phyloP scores from a whole-genome alignment of 1,284 basidiomycete species.

The Phylloporus sp. region DNA sequence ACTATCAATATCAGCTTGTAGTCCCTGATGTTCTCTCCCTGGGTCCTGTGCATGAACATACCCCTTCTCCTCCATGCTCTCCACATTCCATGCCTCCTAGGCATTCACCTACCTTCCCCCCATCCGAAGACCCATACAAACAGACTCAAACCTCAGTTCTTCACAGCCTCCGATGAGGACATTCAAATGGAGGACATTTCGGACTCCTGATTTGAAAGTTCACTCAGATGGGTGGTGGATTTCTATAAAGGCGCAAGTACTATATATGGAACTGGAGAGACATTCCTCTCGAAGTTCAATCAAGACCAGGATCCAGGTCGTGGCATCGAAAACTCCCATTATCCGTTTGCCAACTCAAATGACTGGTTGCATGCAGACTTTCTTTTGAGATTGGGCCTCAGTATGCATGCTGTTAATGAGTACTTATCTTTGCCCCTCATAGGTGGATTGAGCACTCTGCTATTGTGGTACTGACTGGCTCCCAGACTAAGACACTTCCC shows the following conservation, averaged over 20 bases:
- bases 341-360: background rate
- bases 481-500: background rate
- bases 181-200: background rate
- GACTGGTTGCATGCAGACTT: background rate
- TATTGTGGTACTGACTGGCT: background rate
- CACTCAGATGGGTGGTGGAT: background rate
- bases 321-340: background rate
- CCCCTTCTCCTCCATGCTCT: background rate
- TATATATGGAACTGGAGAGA: background rate
- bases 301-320: background rate
- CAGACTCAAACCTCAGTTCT: background rate
- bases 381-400: background rate
- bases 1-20: background rate
- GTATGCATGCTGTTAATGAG: background rate
- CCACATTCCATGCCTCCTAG: background rate
- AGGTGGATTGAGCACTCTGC: background rate
- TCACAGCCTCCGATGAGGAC: background rate
- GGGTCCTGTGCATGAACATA: background rate
- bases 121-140: background rate
- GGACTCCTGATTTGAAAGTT: background rate
- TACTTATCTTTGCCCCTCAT: background rate
- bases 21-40: background rate
- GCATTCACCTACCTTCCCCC: background rate
- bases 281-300: background rate
- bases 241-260: background rate